phyloP scores from a whole-genome alignment of 495 filamentous ascomycete species.

The Tuber magnatum region DNA sequence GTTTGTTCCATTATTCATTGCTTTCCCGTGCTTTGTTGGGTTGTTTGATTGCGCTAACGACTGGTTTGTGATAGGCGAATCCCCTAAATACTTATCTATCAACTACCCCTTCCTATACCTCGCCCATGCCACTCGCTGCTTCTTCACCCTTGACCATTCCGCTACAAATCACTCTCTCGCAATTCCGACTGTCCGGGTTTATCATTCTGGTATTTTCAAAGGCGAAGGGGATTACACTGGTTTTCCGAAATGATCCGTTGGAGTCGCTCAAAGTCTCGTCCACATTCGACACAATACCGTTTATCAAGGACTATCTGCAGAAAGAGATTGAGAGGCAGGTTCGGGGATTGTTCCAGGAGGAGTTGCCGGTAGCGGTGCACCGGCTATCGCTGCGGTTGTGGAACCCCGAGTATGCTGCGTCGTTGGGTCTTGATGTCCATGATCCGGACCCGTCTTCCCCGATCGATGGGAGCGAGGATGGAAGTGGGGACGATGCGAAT shows the following conservation, averaged over 20 bases:
- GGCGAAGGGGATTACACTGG: constrained; percentile 90
- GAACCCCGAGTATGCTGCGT: constrained; percentile 72
- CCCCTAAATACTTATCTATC: constrained; percentile 91
- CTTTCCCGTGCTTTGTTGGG: constrained; percentile 1
- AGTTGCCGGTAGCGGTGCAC: constrained; percentile 92
- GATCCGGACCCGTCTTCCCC: constrained; percentile 20
- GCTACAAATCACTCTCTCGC: constrained; percentile 88
- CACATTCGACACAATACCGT: constrained; percentile 97
- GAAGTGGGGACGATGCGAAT: constrained; percentile 46
- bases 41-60: constrained; percentile 6
- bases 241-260: constrained; percentile 95
- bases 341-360: constrained; percentile 90
- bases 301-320: constrained; percentile 93
- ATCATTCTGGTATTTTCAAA: constrained; percentile 95
- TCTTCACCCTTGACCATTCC: constrained; percentile 91
- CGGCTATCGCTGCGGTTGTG: constrained; percentile 80
- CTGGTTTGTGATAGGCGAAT: constrained; percentile 57
- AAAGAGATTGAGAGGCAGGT: constrained; percentile 94
- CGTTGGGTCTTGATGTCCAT: constrained; percentile 28
- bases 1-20: constrained; percentile 44
- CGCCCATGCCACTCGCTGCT: constrained; percentile 86
- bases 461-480: constrained; percentile 42
- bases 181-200: constrained; percentile 94
- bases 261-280: constrained; percentile 97
- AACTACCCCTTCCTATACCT: constrained; percentile 83